These are phyloP conservation scores for Stylonectria norvegica DNA, from an alignment of 2,329 filamentous ascomycete genomes.

Conservation along the genomic window DNA sequence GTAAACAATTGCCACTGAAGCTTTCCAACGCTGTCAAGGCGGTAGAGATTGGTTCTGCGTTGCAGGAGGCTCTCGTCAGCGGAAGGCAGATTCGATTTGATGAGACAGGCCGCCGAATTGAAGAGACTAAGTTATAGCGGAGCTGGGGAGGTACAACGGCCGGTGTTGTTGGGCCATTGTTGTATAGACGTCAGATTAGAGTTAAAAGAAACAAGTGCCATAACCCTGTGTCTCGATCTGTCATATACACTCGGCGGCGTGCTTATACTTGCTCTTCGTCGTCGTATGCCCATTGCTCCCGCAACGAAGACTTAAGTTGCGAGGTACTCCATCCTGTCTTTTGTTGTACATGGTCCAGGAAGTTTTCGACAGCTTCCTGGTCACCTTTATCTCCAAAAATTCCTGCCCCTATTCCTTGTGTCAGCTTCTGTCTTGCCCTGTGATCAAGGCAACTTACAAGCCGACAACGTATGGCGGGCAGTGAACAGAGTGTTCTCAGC, in stretches of 20 bases:
- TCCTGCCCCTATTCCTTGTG: conserved; percentile 9
- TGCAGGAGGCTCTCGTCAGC: conserved; percentile 11
- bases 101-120: conserved; percentile 12
- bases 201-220: no score
- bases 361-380: conserved; percentile 12
- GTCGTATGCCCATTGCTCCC: conserved; percentile 14
- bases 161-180: no score
- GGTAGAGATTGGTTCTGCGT: conserved; percentile 10
- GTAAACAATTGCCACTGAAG: conserved; percentile 29
- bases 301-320: conserved; percentile 8
- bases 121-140: conserved; percentile 11
- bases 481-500: conserved; percentile 13
- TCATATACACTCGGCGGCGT: no score
- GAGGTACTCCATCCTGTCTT: conserved; percentile 15
- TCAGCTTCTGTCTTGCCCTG: not conserved
- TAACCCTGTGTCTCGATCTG: no score
- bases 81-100: conserved; percentile 14
- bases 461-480: conserved; percentile 10
- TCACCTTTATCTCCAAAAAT: conserved; percentile 14
- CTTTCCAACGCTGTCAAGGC: conserved; percentile 8
- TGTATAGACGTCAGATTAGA: no score
- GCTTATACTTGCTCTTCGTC: no score
- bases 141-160: no score
- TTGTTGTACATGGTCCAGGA: conserved; percentile 12
- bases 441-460: conserved; percentile 3